These are phyloP conservation scores for Verticillium zaregamsianum DNA, from an alignment of 2,329 filamentous ascomycete genomes.

Conservation along the genomic window DNA sequence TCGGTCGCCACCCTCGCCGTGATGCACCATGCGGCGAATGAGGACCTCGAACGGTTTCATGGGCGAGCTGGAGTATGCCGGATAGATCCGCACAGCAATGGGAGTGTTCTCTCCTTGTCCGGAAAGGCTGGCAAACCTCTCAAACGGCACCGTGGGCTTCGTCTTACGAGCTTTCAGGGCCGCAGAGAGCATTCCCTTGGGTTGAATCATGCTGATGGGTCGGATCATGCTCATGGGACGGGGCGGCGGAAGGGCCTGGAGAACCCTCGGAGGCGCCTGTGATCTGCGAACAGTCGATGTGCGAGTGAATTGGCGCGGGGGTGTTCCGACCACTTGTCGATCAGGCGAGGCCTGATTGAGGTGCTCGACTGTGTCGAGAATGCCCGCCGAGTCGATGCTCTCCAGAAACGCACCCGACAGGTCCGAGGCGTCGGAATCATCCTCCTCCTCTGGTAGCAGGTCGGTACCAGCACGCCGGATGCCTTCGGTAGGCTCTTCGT, in stretches of 20 bases:
- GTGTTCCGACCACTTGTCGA: conserved; percentile 58
- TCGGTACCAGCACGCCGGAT: conserved; percentile 43
- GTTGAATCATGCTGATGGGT: conserved; percentile 63
- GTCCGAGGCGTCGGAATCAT: conserved; percentile 58
- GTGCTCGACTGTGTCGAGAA: conserved; percentile 62
- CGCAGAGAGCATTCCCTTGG: conserved; percentile 67
- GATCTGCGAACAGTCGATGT: conserved; percentile 62
- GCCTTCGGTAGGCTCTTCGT: conserved; percentile 41
- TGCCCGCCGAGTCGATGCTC: conserved; percentile 67
- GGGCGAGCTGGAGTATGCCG: conserved; percentile 62
- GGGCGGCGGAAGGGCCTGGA: conserved; percentile 67
- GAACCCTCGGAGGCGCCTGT: conserved; percentile 50
- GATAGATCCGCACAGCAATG: conserved; percentile 72
- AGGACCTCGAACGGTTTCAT: conserved; percentile 67
- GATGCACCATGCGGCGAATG: conserved; percentile 64
- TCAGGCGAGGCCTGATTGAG: conserved; percentile 51
- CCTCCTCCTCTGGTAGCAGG: conserved; percentile 53
- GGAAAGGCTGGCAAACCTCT: conserved; percentile 70
- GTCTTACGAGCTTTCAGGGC: conserved; percentile 69
- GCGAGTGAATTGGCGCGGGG: conserved; percentile 55
- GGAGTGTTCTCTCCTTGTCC: conserved; percentile 76
- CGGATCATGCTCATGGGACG: conserved; percentile 61
- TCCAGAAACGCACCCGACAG: conserved; percentile 62
- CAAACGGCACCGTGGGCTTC: conserved; percentile 67
- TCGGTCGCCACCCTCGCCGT: conserved; percentile 57